A percentile compares a stretch with the other conserved stretches of the same genome.
Evolutionary conservation across 2,329 filamentous ascomycete species (phyloP).

Genomic region (Neonectria coccinea): DNA sequence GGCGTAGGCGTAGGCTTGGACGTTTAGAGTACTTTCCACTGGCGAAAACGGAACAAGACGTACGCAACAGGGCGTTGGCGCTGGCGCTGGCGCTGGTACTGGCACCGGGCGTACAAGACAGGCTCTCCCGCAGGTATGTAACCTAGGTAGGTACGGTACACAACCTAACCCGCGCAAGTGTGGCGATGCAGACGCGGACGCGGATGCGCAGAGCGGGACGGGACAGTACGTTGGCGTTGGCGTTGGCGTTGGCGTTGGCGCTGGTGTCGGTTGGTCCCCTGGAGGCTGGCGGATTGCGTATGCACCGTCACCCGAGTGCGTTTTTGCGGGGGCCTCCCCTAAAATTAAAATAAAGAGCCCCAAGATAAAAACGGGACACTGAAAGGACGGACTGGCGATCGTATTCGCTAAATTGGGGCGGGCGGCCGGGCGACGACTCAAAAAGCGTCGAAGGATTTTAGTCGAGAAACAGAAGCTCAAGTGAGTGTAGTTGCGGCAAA

Average conservation of each 20-base stretch:
- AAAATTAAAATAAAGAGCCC: constrained; percentile 17
- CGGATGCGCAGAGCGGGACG: constrained; percentile 21
- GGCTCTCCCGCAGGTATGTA: neutral
- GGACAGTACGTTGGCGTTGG: constrained; percentile 20
- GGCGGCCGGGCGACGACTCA: constrained; percentile 11
- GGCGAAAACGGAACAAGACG: neutral
- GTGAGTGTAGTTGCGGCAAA: constrained; percentile 11
- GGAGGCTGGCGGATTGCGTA: constrained; percentile 29
- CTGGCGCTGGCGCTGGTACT: neutral
- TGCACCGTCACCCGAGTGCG: constrained; percentile 20
- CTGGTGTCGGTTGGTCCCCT: constrained; percentile 13
- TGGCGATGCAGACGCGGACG: constrained; percentile 39
- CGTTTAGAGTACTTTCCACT: neutral
- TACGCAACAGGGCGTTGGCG: neutral
- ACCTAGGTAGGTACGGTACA: neutral
- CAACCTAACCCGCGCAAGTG: constrained; percentile 16
- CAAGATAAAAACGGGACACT: constrained; percentile 27
- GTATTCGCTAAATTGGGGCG: constrained; percentile 39
- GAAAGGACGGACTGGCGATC: constrained; percentile 34
- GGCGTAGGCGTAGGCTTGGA: constrained; percentile 9
- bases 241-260: constrained; percentile 15
- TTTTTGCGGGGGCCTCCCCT: constrained; percentile 36
- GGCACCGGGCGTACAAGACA: neutral
- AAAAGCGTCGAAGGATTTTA: constrained; percentile 13
- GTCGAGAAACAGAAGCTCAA: constrained; percentile 3